phyloP scores from a whole-genome alignment of 2,329 filamentous ascomycete species.

The Arthrobotrys iridis region DNA sequence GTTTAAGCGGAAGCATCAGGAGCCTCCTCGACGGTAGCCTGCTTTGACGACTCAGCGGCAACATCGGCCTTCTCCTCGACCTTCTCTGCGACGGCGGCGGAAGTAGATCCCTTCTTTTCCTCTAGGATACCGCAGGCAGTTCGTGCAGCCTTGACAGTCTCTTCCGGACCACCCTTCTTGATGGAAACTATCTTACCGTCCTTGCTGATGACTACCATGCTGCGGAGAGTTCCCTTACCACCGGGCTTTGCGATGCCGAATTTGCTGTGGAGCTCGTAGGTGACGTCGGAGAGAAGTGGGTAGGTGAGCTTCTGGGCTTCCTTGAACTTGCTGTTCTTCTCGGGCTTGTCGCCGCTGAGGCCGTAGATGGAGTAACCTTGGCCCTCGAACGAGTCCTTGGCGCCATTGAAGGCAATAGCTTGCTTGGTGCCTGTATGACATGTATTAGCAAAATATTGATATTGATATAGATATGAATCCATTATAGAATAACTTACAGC shows the following conservation, averaged over 20 bases:
- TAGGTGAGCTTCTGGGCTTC: constrained; percentile 91
- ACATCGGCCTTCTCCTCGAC: constrained; percentile 30
- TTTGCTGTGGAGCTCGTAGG: constrained; percentile 77
- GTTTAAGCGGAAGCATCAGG: constrained; percentile 44
- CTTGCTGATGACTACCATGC: constrained; percentile 89
- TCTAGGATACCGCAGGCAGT: constrained; percentile 54
- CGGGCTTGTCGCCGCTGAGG: constrained; percentile 85
- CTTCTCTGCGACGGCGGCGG: constrained; percentile 11
- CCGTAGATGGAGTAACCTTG: constrained; percentile 89
- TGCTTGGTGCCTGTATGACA: constrained; percentile 81
- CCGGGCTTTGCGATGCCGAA: constrained; percentile 84
- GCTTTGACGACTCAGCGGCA: constrained; percentile 34
- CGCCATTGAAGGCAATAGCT: constrained; percentile 91
- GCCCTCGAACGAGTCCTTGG: constrained; percentile 77
- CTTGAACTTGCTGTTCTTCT: constrained; percentile 92
- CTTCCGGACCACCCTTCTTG: constrained; percentile 54
- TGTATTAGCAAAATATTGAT: constrained; percentile 1
- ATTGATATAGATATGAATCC: constrained; percentile 20
- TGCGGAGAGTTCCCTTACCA: constrained; percentile 77
- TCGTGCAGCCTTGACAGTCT: constrained; percentile 55
- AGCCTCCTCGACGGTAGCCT: constrained; percentile 49
- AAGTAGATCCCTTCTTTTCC: constrained; percentile 26
- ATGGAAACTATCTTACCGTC: constrained; percentile 59
- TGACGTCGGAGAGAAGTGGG: constrained; percentile 83
- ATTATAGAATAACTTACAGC: constrained; percentile 80